These are phyloP conservation scores for Solanum hybrid DNA, from an alignment of 305 asterid species.

Conservation along the genomic window DNA sequence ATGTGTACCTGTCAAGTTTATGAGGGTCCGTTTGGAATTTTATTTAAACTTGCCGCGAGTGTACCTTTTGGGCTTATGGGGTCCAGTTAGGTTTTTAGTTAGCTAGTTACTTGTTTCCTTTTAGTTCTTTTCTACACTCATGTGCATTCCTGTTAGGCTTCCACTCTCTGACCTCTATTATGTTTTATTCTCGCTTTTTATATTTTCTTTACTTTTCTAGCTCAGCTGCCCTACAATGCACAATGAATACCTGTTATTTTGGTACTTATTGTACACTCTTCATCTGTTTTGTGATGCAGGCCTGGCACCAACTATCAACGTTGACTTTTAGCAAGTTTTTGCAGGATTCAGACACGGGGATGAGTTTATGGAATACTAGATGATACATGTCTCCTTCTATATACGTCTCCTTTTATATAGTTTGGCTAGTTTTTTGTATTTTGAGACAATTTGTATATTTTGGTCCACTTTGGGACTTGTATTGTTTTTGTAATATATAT, in stretches of 20 bases:
- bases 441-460: no score
- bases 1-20: background rate
- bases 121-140: background rate
- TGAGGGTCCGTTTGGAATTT: background rate
- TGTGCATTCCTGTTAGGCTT: background rate
- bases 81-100: background rate
- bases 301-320: background rate
- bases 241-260: background rate
- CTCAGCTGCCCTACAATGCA: background rate
- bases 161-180: background rate
- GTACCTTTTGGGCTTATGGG: background rate
- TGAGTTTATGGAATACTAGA: background rate
- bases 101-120: background rate
- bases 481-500: no score
- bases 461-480: no score
- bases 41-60: background rate
- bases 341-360: background rate
- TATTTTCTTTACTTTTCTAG: background rate
- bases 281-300: background rate
- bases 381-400: background rate
- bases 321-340: background rate
- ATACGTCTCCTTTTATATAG: no score
- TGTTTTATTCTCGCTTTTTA: no score
- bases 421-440: no score
- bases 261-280: background rate